These are phyloP conservation scores for Volutella citrinella DNA, from an alignment of 2,329 filamentous ascomycete species.

Conservation along the genomic window DNA sequence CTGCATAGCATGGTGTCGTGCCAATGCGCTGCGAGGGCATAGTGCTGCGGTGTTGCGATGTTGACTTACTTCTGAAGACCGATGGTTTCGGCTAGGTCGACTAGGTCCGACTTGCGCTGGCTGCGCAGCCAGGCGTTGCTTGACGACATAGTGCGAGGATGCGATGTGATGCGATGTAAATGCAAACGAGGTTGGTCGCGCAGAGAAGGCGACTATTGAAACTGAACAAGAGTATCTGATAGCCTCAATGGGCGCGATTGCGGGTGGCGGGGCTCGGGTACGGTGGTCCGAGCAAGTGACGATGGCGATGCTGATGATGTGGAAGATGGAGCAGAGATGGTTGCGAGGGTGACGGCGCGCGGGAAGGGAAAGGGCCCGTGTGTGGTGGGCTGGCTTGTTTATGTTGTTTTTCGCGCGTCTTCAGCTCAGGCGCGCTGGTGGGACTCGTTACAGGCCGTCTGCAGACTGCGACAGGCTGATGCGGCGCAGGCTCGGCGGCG, in stretches of 20 bases:
- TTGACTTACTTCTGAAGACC: conserved; percentile 74
- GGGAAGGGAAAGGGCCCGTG: background rate
- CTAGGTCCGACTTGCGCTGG: conserved; percentile 79
- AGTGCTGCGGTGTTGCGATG: no score
- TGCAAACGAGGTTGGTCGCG: no score
- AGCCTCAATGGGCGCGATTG: no score
- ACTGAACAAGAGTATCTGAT: background rate
- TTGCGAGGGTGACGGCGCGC: background rate
- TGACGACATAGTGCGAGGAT: conserved; percentile 22
- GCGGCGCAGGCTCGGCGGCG: no score
- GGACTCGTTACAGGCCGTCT: no score
- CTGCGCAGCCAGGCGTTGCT: conserved; percentile 71
- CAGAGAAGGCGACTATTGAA: conserved; percentile 9
- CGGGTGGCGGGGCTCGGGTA: no score
- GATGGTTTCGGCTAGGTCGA: conserved; percentile 68
- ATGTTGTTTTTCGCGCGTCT: background rate
- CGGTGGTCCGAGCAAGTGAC: background rate
- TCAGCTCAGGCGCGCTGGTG: no score
- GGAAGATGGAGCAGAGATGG: background rate
- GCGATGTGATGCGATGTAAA: no score
- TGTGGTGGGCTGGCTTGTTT: background rate
- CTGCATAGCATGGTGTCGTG: no score
- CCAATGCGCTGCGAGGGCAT: no score
- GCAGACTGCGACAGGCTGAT: no score
- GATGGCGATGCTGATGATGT: background rate